Evolutionary conservation across 352 stramenopile species (phyloP), one percentile per base, ranked within the genome.

Genomic region (Globisporangium carolinianum): DNA sequence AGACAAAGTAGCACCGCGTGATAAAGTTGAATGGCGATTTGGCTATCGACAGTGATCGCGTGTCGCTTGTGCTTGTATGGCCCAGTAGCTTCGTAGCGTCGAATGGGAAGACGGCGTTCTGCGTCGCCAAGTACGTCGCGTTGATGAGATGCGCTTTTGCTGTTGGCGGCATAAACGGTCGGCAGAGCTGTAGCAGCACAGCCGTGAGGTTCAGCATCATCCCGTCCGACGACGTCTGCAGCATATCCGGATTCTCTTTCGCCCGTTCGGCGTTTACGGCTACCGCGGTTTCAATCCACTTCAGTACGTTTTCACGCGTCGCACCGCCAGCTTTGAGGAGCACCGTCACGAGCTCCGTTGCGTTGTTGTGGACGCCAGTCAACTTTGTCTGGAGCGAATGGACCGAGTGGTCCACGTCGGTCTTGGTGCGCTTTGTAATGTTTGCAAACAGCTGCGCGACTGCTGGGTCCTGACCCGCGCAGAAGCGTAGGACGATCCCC

Each of bases 1-100:
- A 96, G 47, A 97, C 83, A 66, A 98, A 99, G 67, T 98, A 99
- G 62, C 89, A 98, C 43, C 96, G 82, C 10, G 97, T 97, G 68
- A 98, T 97, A 66, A 99, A 99, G 62, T 94, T 97, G 69, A 98
- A 98, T 32, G 24, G 24, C 35, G 97, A 67, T 2, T 60, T 60
- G 0, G 61, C 50, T n/a, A 63, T 63, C 8, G 41, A 53, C 8
- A 42, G 18, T 11, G 6, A 51, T 43, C 69, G 65, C 32, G 70
- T 61, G 11, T 64, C 62, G 3, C 50, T 18, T 7, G 78, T 57
- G 0, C 38, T 55, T 35, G 53, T 59, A 43, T 61, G 63, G 5
- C 66, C 68, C 1, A 89, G 53, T 38, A 92, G 54, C 47, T 72
- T 76, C 0, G 83, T 94, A 32, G 73, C 70, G 45, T 94, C 79